These are phyloP conservation scores for Gossypium arboreum DNA, from an alignment of 345 rosid species.

Conservation along the genomic window DNA sequence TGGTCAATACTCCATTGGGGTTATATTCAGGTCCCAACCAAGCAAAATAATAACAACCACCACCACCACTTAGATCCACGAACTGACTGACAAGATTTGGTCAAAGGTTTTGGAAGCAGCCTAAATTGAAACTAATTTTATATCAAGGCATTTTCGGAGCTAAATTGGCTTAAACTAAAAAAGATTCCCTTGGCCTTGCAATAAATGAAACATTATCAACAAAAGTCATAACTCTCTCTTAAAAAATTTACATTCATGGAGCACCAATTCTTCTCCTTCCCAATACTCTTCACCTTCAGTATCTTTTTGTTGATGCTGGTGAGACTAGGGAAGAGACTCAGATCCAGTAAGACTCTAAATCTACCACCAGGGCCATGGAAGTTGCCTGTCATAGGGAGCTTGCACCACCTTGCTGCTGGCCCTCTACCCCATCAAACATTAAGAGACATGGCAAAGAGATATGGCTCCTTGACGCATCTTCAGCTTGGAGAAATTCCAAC, in stretches of 20 bases:
- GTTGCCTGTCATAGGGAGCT: constrained; percentile 34
- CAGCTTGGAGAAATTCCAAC: constrained; percentile 28
- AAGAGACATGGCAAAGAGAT: constrained; percentile 26
- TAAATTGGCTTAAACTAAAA: neutral
- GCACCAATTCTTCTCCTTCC: neutral
- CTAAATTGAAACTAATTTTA: neutral
- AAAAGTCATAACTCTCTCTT: neutral
- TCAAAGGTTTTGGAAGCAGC: neutral
- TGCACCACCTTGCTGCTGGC: constrained; percentile 25
- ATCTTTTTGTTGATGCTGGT: constrained; percentile 5
- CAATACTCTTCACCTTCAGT: neutral
- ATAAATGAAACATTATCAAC: neutral
- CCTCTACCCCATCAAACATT: constrained; percentile 24
- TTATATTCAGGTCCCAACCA: no score
- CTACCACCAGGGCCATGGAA: constrained; percentile 38
- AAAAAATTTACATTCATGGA: neutral
- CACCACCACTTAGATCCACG: no score
- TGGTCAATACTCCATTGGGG: no score
- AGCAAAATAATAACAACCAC: no score
- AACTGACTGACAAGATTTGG: no score
- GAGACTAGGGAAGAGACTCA: constrained; percentile 8
- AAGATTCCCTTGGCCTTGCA: neutral
- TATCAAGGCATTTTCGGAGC: neutral
- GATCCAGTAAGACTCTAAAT: neutral
- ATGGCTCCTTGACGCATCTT: constrained; percentile 39